A percentile compares a stretch with the other conserved stretches of the same genome.
Conservation (phyloP, 257 asterid species). For the Thymus mandschuricus region DNA sequence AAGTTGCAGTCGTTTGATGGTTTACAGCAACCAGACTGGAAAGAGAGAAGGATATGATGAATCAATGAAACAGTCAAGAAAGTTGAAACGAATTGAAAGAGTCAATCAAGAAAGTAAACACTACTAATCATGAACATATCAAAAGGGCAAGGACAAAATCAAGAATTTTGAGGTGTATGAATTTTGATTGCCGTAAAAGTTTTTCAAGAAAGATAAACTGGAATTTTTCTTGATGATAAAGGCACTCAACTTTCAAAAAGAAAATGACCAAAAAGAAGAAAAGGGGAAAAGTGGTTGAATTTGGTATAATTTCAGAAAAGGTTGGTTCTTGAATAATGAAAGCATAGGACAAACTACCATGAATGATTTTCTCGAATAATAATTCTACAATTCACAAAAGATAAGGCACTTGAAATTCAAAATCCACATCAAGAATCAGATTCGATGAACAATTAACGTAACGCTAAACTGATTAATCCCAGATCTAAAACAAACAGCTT, state of each 20-base stretch:
- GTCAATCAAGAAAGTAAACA: neutral
- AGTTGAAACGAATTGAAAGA: neutral
- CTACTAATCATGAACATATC: neutral
- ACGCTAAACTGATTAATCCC: neutral
- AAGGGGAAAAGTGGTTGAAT: conserved; percentile 20
- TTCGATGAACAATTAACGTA: neutral
- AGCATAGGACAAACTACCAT: conserved; percentile 23
- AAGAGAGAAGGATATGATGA: neutral
- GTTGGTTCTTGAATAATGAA: conserved; percentile 8
- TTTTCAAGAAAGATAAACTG: neutral
- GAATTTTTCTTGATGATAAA: conserved; percentile 5
- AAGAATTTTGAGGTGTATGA: neutral
- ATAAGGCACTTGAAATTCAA: neutral
- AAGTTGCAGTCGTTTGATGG: conserved; percentile 79
- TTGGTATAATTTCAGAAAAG: neutral
- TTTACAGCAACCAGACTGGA: conserved; percentile 97
- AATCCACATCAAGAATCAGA: neutral
- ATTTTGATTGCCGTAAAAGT: neutral
- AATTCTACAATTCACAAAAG: neutral
- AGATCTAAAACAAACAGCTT: conserved; percentile 30
- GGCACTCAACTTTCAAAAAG: conserved; percentile 38
- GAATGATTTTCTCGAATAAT: conserved; percentile 6
- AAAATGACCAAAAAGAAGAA: neutral
- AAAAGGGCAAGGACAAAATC: neutral
- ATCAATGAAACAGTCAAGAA: neutral